Base-by-base conservation (phyloP, 352 stramenopile genomes). In the Phytophthora tentaculata region DNA sequence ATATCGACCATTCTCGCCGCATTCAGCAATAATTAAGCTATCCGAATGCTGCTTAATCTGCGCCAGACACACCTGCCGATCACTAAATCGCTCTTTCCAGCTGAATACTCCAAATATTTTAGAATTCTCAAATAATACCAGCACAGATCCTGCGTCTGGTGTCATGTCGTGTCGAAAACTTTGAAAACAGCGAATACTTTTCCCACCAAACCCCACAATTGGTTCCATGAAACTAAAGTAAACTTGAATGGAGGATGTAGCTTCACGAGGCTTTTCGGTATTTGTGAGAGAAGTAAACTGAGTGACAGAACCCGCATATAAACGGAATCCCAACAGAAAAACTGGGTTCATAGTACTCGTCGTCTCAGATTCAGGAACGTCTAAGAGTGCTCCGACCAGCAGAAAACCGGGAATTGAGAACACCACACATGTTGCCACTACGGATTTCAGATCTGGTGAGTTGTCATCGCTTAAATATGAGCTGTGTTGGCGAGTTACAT, bases 11-110 rank as follows among this genome's bases (percentile, higher is more conserved):
- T 80, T 69, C 3, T 56, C 17, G n/a, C 62, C 79, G n/a, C 73
- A 45, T 0, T 71, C 62, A 19, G 68, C 62, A 19, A 59, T 51
- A 0, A 67, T 24, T 0, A 89, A 48, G 7, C 23, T 13, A 3
- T 41, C 26, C 9, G 59, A 22, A 20, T 48, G 44, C 7, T 64
- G 60, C 5, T 76, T 71, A 9, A 86, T 22, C 9, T 64, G 52
- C 17, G 73, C 71, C n/a, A 84, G 29, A 28, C 73, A 77, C 2
- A 89, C 52, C 23, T 76, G 69, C 5, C 83, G 71, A 45, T 85
- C 74, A 43, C 80, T 88, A 58, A 90, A 82, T 3, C 81, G 75
- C 37, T 91, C 83, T 61, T 51, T 60, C 83, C 83, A 91, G 23
- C 64, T 76, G 28, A 91, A 82, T 8, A 90, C 58, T 0, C 61